phyloP scores from a whole-genome alignment of 192 early-diverging fungal genomes.

The Gaertneriomyces semiglobifer region DNA sequence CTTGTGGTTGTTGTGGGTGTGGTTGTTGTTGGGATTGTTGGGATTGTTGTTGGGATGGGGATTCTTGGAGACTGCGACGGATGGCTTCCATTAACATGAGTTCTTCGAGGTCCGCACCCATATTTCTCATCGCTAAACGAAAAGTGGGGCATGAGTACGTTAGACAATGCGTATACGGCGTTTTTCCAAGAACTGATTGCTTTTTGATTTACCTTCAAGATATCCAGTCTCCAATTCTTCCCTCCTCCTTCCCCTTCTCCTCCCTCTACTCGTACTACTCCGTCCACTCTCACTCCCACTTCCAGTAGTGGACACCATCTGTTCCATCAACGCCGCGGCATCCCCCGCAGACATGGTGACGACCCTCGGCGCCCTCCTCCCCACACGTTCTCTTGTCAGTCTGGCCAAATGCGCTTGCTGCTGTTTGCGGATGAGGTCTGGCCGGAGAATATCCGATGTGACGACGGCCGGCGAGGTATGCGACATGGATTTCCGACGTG shows the following conservation, averaged over 20 bases:
- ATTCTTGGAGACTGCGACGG: slow-evolving; percentile 50
- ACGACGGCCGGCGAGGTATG: slow-evolving; percentile 30
- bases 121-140: slow-evolving; percentile 61
- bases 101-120: slow-evolving; percentile 85
- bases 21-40: too few relatives aligned
- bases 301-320: background rate
- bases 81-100: slow-evolving; percentile 92
- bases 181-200: too few relatives aligned
- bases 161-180: too few relatives aligned
- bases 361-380: too few relatives aligned
- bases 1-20: too few relatives aligned
- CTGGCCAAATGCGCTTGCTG: slow-evolving; percentile 24
- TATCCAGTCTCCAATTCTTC: slow-evolving; percentile 18
- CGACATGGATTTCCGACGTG: slow-evolving; percentile 28
- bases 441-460: slow-evolving; percentile 60
- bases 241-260: background rate
- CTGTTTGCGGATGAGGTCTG: slow-evolving; percentile 59
- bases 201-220: slow-evolving; percentile 21
- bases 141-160: too few relatives aligned
- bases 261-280: background rate
- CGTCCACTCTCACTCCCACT: background rate
- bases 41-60: too few relatives aligned
- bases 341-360: background rate
- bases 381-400: too few relatives aligned
- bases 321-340: slow-evolving; percentile 26